Base-by-base conservation (phyloP, 306 rosid species). In the Benincasa hispida region DNA sequence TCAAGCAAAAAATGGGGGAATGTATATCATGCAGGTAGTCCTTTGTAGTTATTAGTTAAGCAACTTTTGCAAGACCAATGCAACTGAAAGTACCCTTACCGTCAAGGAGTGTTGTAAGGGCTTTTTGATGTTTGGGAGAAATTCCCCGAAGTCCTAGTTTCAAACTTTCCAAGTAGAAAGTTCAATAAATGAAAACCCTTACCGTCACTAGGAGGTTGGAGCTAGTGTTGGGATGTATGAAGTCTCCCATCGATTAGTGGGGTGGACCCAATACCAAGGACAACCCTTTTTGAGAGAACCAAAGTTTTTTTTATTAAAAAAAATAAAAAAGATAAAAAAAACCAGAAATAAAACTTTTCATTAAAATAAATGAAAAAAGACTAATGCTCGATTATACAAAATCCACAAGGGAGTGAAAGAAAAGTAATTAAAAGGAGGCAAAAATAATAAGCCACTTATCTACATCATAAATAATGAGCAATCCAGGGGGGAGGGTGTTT, bases 61-160 rank as follows among this genome's bases (percentile, higher is more conserved):
- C 54, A 68, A 68, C 17, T 5, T 37, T 28, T n/a, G 42, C 53
- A 48, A 51, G 56, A 84, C 61, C 32, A 48, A 75, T 47, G 32
- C 22, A 72, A 70, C 59, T 21, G 76, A 54, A 67, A 28, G 63
- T 68, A 34, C 18, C 47, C 58, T 78, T 53, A 74, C 79, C 22
- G 58, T 18, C 32, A 57, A 10, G 62, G 32, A 58, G 34, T 25
- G 63, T 58, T 28, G 63, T 25, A 1, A 58, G 35, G 63, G 32
- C 19, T 57, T 57, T 57, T 8, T 24, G 17, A 25, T 5, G 19
- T 58, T 58, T 25, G 19, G 35, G 35, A 11, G 34, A 58, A 58
- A 24, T 25, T 25, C 34, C 3, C 63, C 63, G 1, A 58, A 25
- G 28, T 58, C 18, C 63, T 58, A 13, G 63, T 28, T 58, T 58